phyloP scores from a whole-genome alignment of 129 eudicot species.

The Centrapalus pauciflorus region DNA sequence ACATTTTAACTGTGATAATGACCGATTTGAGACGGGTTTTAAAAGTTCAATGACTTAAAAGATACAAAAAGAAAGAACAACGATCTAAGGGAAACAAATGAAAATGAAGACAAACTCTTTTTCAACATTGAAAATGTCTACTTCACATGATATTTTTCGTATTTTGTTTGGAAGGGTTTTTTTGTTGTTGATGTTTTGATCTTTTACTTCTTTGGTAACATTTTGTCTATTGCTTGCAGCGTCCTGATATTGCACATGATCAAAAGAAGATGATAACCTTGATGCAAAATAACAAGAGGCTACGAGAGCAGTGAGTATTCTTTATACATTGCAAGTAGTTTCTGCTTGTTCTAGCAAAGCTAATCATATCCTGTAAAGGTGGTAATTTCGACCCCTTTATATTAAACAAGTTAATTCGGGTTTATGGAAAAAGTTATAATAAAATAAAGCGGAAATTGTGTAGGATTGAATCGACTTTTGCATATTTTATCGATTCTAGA shows the following conservation, averaged over 20 bases:
- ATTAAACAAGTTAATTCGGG: too few species aligned
- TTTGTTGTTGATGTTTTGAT: neutral
- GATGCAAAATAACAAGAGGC: constrained; percentile 52
- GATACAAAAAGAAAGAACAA: too few species aligned
- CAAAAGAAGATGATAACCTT: constrained; percentile 31
- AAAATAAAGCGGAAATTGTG: too few species aligned
- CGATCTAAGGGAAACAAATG: too few species aligned
- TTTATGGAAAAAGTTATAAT: too few species aligned
- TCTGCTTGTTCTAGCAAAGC: neutral
- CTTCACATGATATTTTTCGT: neutral
- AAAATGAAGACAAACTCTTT: too few species aligned
- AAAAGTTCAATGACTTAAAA: too few species aligned
- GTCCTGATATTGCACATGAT: constrained; percentile 26
- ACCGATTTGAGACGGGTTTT: too few species aligned
- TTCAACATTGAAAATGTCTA: neutral
- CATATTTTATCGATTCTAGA: too few species aligned
- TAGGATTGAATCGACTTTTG: too few species aligned
- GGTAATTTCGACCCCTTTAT: too few species aligned
- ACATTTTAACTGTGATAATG: too few species aligned
- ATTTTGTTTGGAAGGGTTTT: neutral
- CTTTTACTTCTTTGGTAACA: neutral
- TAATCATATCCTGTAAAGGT: neutral
- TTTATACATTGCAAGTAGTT: neutral
- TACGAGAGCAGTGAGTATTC: constrained; percentile 46
- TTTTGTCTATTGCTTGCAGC: constrained; percentile 37